Conservation (phyloP, 805 yeast genomes). For the Wickerhamomyces silvicola region DNA sequence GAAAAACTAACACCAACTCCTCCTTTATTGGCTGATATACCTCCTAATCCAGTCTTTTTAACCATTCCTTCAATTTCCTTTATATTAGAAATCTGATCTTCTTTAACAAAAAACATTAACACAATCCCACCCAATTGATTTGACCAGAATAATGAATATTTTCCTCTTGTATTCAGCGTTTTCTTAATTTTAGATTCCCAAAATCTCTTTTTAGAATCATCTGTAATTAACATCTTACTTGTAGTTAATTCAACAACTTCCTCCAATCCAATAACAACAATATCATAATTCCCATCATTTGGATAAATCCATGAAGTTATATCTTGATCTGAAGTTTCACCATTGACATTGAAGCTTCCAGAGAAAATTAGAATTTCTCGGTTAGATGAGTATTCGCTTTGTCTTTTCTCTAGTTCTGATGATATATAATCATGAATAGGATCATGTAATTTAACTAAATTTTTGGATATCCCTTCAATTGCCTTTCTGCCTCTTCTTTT, state of each 20-base stretch:
- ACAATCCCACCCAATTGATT: conserved; percentile 86
- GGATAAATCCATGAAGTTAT: conserved; percentile 80
- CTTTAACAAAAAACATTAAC: conserved; percentile 59
- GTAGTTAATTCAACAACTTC: conserved; percentile 83
- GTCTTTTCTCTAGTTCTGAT: conserved; percentile 49
- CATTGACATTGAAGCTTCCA: conserved; percentile 87
- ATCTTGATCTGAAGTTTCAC: conserved; percentile 51
- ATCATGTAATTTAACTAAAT: conserved; percentile 63
- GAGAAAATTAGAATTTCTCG: conserved; percentile 60
- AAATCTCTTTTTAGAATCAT: conserved; percentile 47
- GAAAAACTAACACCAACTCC: conserved; percentile 67
- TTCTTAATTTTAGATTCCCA: conserved; percentile 63
- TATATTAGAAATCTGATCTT: conserved; percentile 43
- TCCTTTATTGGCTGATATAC: conserved; percentile 79
- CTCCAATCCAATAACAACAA: conserved; percentile 80
- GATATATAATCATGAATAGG: conserved; percentile 82
- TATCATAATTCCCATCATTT: conserved; percentile 41
- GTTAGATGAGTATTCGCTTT: conserved; percentile 50
- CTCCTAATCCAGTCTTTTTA: conserved; percentile 92
- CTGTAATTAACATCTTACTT: conserved; percentile 76
- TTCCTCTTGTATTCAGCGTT: conserved; percentile 36
- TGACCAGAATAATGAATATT: conserved; percentile 57
- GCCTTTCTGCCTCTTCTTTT: conserved; percentile 25
- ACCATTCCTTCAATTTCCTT: conserved; percentile 61
- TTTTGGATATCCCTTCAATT: conserved; percentile 24